Percentiles rank a stretch among this genome's conserved stretches.
Conservation (phyloP, 768 basidiomycete genomes). For the Lactarius vividus region DNA sequence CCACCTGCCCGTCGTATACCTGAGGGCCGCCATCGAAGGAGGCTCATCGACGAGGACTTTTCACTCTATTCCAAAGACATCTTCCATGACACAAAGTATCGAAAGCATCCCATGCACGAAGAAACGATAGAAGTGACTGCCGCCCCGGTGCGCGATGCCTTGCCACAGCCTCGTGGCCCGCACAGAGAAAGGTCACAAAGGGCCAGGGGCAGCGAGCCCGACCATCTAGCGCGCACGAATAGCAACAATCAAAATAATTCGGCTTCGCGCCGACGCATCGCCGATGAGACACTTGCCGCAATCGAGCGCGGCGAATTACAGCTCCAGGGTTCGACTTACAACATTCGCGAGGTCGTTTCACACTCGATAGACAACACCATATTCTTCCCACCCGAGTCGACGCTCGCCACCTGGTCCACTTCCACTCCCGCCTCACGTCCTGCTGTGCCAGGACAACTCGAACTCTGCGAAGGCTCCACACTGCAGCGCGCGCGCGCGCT, state of each 20-base stretch:
- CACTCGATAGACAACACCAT: conserved; percentile 44
- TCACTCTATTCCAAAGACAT: background rate
- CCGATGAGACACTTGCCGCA: conserved; percentile 48
- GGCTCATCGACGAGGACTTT: conserved; percentile 22
- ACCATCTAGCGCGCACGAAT: background rate
- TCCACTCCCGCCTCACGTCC: conserved; percentile 17
- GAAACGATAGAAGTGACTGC: background rate
- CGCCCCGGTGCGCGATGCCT: conserved; percentile 1
- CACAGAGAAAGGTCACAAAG: conserved; percentile 10
- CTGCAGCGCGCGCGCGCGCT: conserved; percentile 54
- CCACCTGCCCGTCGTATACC: conserved; percentile 9
- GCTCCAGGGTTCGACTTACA: conserved; percentile 33
- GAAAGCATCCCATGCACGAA: conserved; percentile 15
- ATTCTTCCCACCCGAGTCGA: conserved; percentile 51
- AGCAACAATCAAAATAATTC: background rate
- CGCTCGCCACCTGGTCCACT: conserved; percentile 47
- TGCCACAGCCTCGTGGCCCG: conserved; percentile 15
- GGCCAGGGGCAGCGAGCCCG: background rate
- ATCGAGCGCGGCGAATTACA: conserved; percentile 47
- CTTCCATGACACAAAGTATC: conserved; percentile 10
- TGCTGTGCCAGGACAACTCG: conserved; percentile 34
- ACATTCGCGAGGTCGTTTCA: conserved; percentile 37
- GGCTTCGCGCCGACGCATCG: conserved; percentile 36
- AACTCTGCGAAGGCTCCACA: conserved; percentile 60
- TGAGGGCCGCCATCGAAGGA: conserved; percentile 13